Base-by-base conservation (phyloP, 495 filamentous ascomycete species). In the Annulohypoxylon maeteangense region DNA sequence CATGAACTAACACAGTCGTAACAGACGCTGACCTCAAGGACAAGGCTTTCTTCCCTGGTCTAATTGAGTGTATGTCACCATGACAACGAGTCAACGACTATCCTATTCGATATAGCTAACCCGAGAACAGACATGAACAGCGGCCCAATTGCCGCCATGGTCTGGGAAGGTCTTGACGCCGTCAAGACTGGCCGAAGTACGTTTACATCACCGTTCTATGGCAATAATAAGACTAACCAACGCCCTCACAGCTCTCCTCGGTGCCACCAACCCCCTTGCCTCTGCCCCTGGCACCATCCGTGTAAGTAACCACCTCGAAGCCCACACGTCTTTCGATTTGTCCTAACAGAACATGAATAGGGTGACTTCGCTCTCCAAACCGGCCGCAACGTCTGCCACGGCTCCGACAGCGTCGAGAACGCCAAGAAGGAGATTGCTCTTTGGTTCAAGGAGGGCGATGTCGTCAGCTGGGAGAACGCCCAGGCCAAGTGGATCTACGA, bases 371-470 rank as follows among this genome's bases (percentile, higher is more conserved):
- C 80, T 71, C 81, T 87, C 53, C 67, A 70, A 48, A 92, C 95
- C 77, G 95, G 95, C 85, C 93, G 95, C 80, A 99, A 99, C 88
- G 93, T 99, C 84, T 98, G 95, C 90, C 95, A 99, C 89, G 95
- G 95, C 80, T 97, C 93, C 83, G 95, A 99, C 89, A 89, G 87
- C 83, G 94, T 98, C 83, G 95, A 98, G 89, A 95, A 86, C 85
- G 95, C 95, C 83, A 89, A 98, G 91, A 98, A 98, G 92, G 95
- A 99, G 88, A 99, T 99, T 80, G 91, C 88, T 74, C 90, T 98
- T 78, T 99, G 95, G 95, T 99, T 99, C 92, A 85, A 88, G 80
- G 82, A 90, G 74, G 89, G 87, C 72, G 95, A 99, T 83, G 75
- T 97, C 76, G 82, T 92, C 82, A 84, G 75, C 80, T 99, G 89